A percentile compares a stretch with the other conserved stretches of the same genome.
phyloP scores from a whole-genome alignment of 148 eudicot species.

The Polygonum aviculare region DNA sequence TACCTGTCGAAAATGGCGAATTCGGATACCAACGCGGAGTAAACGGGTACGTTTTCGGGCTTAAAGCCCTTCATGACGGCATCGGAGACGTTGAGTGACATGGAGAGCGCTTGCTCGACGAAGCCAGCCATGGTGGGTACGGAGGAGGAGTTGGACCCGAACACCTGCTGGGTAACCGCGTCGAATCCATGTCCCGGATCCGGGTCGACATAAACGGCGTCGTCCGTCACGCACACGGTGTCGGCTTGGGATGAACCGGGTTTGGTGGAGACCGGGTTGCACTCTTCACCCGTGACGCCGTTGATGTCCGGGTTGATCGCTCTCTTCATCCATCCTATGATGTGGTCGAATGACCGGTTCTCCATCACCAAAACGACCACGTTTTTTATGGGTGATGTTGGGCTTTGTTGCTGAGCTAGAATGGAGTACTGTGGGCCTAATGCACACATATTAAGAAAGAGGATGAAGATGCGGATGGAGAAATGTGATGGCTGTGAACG shows the following conservation, averaged over 20 bases:
- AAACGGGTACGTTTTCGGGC: conserved; percentile 65
- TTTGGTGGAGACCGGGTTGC: conserved; percentile 46
- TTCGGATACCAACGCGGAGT: conserved; percentile 36
- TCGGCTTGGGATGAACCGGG: conserved; percentile 17
- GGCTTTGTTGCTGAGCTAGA: conserved; percentile 16
- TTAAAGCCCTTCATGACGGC: conserved; percentile 82
- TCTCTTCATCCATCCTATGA: conserved; percentile 91
- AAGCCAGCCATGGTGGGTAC: conserved; percentile 64
- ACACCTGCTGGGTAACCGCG: conserved; percentile 66
- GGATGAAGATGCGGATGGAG: not conserved
- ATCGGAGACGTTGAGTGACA: conserved; percentile 44
- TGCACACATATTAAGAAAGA: not conserved
- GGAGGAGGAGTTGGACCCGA: conserved; percentile 28
- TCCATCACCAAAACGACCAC: conserved; percentile 76
- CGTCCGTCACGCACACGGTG: conserved; percentile 49
- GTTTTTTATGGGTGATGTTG: conserved; percentile 61
- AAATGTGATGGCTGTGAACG: not conserved
- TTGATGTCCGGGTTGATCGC: conserved; percentile 60
- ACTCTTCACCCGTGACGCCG: conserved; percentile 75
- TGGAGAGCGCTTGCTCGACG: conserved; percentile 56
- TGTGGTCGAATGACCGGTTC: conserved; percentile 90
- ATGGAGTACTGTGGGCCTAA: not conserved
- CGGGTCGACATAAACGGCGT: conserved; percentile 74
- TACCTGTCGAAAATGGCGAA: conserved; percentile 79
- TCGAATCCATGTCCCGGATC: conserved; percentile 93